Conservation (phyloP, 2,329 filamentous ascomycete species). For the Fusarium secorum region DNA sequence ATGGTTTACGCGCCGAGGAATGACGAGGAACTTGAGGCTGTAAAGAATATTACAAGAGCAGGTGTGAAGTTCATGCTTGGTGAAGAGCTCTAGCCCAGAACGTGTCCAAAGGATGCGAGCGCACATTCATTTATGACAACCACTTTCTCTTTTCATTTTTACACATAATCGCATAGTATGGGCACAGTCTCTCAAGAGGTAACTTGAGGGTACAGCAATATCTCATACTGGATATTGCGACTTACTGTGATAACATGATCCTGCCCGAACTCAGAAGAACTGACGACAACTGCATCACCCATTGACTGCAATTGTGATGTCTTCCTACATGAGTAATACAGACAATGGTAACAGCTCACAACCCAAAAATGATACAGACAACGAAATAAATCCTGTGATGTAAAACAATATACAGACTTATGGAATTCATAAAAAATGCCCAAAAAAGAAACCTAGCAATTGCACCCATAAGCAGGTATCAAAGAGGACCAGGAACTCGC, state of each 20-base stretch:
- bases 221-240: not conserved
- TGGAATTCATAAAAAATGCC: not conserved
- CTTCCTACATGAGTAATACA: too few species aligned
- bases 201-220: not conserved
- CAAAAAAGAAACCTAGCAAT: not conserved
- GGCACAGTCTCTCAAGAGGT: not conserved
- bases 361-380: not conserved
- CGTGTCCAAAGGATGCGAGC: not conserved
- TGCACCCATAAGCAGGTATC: too few species aligned
- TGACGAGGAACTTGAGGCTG: constrained; percentile 15
- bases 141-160: too few species aligned
- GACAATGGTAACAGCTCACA: not conserved
- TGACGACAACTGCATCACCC: not conserved
- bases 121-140: not conserved
- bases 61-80: constrained; percentile 18
- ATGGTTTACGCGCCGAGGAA: constrained; percentile 30
- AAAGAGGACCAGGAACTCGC: too few species aligned
- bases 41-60: constrained; percentile 8
- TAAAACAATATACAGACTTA: not conserved
- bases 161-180: not conserved
- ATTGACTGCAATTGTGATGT: not conserved
- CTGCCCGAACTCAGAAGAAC: not conserved
- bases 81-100: constrained; percentile 2
- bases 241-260: too few species aligned
- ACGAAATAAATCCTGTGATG: not conserved